A percentile compares a stretch with the other conserved stretches of the same genome.
phyloP scores from a whole-genome alignment of 768 basidiomycete species.

The Naganishia kalamii region DNA sequence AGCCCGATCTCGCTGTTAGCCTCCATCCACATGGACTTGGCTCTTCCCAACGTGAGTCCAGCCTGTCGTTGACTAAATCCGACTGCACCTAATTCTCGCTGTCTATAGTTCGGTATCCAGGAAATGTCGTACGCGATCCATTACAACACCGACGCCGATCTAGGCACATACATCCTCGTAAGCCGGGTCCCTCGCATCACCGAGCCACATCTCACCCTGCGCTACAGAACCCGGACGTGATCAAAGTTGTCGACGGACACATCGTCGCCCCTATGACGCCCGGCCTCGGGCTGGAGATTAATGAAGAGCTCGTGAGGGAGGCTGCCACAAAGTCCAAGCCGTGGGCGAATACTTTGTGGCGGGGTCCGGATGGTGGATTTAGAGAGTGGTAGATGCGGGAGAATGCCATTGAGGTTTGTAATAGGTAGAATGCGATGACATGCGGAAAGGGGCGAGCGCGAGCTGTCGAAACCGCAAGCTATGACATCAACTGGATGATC shows the following conservation, averaged over 20 bases:
- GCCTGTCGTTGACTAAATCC: constrained; percentile 58
- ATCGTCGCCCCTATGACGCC: constrained; percentile 53
- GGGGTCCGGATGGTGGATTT: constrained; percentile 40
- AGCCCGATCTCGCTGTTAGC: constrained; percentile 19
- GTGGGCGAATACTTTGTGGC: constrained; percentile 43
- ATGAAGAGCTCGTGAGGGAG: constrained; percentile 54
- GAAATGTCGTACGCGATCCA: constrained; percentile 25
- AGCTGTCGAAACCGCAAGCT: too few species aligned
- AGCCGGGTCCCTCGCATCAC: background rate
- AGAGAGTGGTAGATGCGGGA: constrained; percentile 37
- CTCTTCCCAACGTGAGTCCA: constrained; percentile 60
- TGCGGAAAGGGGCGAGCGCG: too few species aligned
- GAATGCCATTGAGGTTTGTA: too few species aligned
- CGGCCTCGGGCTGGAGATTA: constrained; percentile 60
- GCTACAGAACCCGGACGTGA: constrained; percentile 48
- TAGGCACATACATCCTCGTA: constrained; percentile 37
- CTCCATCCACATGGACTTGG: constrained; percentile 9
- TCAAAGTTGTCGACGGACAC: constrained; percentile 55
- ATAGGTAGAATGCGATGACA: too few species aligned
- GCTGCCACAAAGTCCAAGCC: constrained; percentile 37
- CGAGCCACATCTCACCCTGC: background rate
- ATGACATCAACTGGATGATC: too few species aligned
- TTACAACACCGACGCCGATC: constrained; percentile 42
- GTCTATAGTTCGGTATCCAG: constrained; percentile 22
- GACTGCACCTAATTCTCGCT: constrained; percentile 38